phyloP scores from a whole-genome alignment of 192 early-diverging fungal species.

The Coemansia sp. region DNA sequence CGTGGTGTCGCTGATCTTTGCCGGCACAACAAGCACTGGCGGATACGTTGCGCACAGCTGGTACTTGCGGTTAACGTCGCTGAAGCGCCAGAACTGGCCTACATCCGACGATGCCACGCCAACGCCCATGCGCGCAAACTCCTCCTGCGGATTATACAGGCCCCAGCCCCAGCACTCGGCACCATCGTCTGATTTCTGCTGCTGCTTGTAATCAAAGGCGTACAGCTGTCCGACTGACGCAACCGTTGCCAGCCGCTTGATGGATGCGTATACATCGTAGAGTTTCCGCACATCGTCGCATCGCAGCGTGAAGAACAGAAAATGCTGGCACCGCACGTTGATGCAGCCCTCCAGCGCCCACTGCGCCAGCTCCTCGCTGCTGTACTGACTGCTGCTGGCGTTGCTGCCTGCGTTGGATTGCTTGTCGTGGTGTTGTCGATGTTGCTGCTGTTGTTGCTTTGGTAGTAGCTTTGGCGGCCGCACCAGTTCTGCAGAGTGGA shows the following conservation, averaged over 20 bases:
- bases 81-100: conserved; percentile 76
- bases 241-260: conserved; percentile 81
- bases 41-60: conserved; percentile 93
- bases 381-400: neutral
- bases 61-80: conserved; percentile 72
- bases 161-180: conserved; percentile 61
- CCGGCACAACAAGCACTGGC: conserved; percentile 73
- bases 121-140: conserved; percentile 87
- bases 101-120: conserved; percentile 22
- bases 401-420: neutral
- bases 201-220: conserved; percentile 65
- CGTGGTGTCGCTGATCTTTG: conserved; percentile 85
- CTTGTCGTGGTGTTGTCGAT: neutral
- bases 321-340: conserved; percentile 78
- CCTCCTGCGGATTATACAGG: conserved; percentile 71
- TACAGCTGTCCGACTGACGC: conserved; percentile 72
- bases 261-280: conserved; percentile 71
- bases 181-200: neutral
- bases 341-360: conserved; percentile 45
- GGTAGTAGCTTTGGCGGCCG: conserved; percentile 25
- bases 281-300: conserved; percentile 69
- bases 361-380: conserved; percentile 16
- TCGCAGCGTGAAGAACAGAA: conserved; percentile 70
- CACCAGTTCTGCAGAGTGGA: conserved; percentile 68
- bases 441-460: neutral